Evolutionary conservation across 805 yeast genomes (phyloP).

Genomic region (Wilhelminamyces savonicus): DNA sequence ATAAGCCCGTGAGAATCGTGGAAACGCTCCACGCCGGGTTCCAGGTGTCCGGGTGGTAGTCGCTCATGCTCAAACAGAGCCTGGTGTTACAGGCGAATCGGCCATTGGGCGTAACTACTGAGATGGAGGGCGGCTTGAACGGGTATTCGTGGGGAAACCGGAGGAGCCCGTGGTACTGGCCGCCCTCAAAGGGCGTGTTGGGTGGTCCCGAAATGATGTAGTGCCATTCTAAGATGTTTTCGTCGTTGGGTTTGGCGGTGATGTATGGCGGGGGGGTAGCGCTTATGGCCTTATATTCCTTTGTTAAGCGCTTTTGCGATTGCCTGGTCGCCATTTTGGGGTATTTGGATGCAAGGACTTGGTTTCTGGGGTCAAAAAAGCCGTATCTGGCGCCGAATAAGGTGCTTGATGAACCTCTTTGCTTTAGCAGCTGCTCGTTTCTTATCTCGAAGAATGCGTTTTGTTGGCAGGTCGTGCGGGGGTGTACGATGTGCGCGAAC

Average conservation of each 20-base stretch:
- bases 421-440: background rate
- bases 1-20: slow-evolving; percentile 78
- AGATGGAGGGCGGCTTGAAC: slow-evolving; percentile 84
- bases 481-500: too few relatives aligned
- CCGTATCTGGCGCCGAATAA: too few relatives aligned
- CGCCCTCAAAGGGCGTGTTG: slow-evolving; percentile 76
- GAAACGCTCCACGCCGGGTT: slow-evolving; percentile 95
- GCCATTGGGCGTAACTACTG: slow-evolving; percentile 88
- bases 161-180: slow-evolving; percentile 87
- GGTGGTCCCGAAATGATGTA: slow-evolving; percentile 90
- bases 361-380: background rate
- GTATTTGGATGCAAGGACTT: background rate
- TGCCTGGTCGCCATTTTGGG: slow-evolving; percentile 39
- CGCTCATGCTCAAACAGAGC: slow-evolving; percentile 87
- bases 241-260: slow-evolving; percentile 79
- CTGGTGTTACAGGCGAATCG: slow-evolving; percentile 76
- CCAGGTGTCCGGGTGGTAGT: slow-evolving; percentile 93
- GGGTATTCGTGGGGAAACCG: slow-evolving; percentile 83
- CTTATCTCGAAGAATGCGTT: too few relatives aligned
- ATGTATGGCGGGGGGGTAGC: slow-evolving; percentile 83
- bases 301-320: slow-evolving; percentile 50
- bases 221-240: slow-evolving; percentile 89
- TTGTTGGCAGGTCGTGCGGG: too few relatives aligned
- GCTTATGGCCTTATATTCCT: slow-evolving; percentile 73
- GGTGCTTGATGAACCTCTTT: background rate